phyloP scores from a whole-genome alignment of 352 stramenopile genomes.

The Thraustochytrium striatum region DNA sequence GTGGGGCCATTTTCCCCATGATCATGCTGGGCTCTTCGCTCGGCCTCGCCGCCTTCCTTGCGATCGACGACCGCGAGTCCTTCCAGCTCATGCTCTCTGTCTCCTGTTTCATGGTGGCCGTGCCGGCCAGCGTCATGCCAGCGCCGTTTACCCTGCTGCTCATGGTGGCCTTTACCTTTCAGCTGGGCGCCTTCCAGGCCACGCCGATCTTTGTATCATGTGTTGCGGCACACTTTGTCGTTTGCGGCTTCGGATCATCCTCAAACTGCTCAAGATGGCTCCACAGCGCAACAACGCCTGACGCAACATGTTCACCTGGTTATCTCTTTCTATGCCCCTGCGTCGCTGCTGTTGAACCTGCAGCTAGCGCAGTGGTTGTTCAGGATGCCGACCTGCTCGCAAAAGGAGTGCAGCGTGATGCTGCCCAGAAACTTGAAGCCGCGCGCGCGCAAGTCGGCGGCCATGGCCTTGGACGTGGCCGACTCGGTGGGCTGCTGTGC shows the following conservation, averaged over 20 bases:
- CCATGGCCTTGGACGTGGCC: constrained; percentile 17
- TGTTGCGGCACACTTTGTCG: background rate
- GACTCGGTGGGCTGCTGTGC: background rate
- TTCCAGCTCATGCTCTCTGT: constrained; percentile 37
- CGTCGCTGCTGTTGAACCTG: too few relatives aligned
- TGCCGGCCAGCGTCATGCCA: constrained; percentile 39
- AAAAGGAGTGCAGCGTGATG: constrained; percentile 38
- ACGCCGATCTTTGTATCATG: constrained; percentile 49
- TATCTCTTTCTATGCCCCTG: too few relatives aligned
- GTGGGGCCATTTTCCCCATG: constrained; percentile 51
- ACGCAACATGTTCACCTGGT: too few relatives aligned
- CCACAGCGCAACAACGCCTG: too few relatives aligned
- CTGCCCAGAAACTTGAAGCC: constrained; percentile 45
- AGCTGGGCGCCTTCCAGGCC: constrained; percentile 44
- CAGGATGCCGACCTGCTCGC: constrained; percentile 36
- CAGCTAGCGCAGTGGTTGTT: constrained; percentile 34
- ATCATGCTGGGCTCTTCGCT: constrained; percentile 46
- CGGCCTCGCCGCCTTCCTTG: background rate
- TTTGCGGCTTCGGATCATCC: background rate
- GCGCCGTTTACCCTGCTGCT: constrained; percentile 46
- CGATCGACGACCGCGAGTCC: constrained; percentile 20
- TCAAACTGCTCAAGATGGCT: background rate
- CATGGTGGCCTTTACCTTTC: constrained; percentile 47
- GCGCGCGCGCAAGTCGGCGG: background rate
- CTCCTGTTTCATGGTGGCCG: constrained; percentile 48